Base-by-base conservation (phyloP, 1,284 basidiomycete genomes). In the Cutaneotrichosporon sp. region DNA sequence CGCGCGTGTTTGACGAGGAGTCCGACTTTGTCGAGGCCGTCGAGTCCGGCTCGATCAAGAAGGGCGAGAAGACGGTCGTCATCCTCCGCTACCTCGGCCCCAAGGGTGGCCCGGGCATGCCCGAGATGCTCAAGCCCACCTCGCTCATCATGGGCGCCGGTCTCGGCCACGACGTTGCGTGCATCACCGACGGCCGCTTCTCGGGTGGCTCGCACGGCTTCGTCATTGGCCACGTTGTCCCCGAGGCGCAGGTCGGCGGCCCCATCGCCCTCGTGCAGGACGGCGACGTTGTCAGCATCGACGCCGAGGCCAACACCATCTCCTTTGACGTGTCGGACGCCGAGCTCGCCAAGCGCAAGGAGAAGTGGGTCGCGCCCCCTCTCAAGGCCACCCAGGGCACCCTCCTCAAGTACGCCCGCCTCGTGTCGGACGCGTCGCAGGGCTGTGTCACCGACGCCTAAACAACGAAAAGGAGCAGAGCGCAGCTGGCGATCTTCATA, bases 101-200 rank as follows among this genome's bases (percentile, higher is more conserved):
- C 4, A 95, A 94, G 80, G 94, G 95, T 59, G 95, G 89, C 31
- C 95, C 94, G 22, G 74, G 73, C 53, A 98, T 98, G 95, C 95
- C 95, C 18, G 95, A 98, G 74, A 85, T 85, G 83, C 78, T 85
- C 61, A 81, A 81, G 67, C 92, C 92, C 8, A 97, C 93, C n/a
- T 88, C 86, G 63, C 87, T 92, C 51, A 85, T 97, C 67, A 91
- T 94, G 81, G 95, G 95, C 34, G 95, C 95, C 57, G 95, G 95
- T 43, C 84, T 98, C 20, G 89, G 92, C 43, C 86, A 89, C 63
- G 89, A 90, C 56, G 95, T 94, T 3, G 95, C 95, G 1, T 86
- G 97, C 66, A 87, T 99, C 70, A 99, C 95, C 0, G 95, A 99
- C 78, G 95, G 95, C 50, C 87, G 95, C 46, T 99, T 99, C 84